Base-by-base conservation (phyloP, 2,329 filamentous ascomycete genomes). In the Penicillium sp. region DNA sequence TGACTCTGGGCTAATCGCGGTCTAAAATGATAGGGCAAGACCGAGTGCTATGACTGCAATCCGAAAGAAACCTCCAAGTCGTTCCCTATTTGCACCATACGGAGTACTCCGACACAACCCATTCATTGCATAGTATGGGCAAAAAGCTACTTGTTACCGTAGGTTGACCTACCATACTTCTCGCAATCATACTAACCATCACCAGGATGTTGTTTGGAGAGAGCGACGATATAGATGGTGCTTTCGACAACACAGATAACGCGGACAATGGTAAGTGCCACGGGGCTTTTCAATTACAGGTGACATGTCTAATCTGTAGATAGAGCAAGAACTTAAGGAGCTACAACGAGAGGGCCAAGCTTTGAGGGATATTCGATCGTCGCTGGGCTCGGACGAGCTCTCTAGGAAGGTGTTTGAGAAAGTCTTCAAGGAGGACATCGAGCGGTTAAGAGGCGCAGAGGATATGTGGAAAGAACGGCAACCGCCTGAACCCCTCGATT, bases 51-150 rank as follows among this genome's bases (percentile, higher is more conserved):
- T 64, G 92, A 98, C 60, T 98, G 92, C 69, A 84, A 80, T 10
- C 76, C 80, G 2, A 98, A 98, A 64, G 84, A 90, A 44, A 80
- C 84, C 1, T 90, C 90, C 4, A 96, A 95, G 62, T 84, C 84
- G 1, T 96, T 93, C 57, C 89, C 92, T 1, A 89, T 96, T 28
- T 98, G 92, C 69, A 98, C 92, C 1, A 96, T 98, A 54, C 80
- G 92, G 61, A 95, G 87, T 62, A 98, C 89, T 0, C 92, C 92
- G 0, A 94, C 85, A 49, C 90, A 96, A 56, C 86, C 90, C 0
- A 96, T 98, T 29, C 92, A 98, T 66, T 96, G 92, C 68, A 98
- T 98, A 45, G 90, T 98, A 2, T 98, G 92, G 92, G 90, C 79
- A 13, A 98, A 96, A 68, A 95, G 88, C 61, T 98, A 96, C 62